Evolutionary conservation across 2,329 filamentous ascomycete species (phyloP).

Genomic region (Monosporascus sp.): DNA sequence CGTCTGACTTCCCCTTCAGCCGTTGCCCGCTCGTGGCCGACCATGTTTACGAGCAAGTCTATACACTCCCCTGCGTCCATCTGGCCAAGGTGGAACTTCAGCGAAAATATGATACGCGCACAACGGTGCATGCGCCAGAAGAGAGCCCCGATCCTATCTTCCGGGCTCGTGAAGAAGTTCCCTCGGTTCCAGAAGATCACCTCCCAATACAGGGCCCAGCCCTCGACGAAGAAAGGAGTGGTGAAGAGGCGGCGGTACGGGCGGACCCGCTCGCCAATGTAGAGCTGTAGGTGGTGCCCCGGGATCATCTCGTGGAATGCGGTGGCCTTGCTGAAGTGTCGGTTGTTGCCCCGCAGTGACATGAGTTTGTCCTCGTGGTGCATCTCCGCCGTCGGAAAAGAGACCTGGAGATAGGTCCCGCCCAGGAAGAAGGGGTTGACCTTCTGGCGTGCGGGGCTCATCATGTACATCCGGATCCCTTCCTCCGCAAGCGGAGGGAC

Average conservation of each 20-base stretch:
- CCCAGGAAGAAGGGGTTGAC: conserved; percentile 56
- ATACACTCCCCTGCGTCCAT: conserved; percentile 50
- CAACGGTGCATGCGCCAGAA: conserved; percentile 61
- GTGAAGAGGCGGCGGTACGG: conserved; percentile 47
- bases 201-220: conserved; percentile 60
- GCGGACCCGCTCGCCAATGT: conserved; percentile 39
- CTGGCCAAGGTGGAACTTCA: conserved; percentile 52
- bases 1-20: conserved; percentile 56
- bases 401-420: conserved; percentile 46
- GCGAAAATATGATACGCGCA: conserved; percentile 51
- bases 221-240: conserved; percentile 55
- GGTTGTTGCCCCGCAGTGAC: conserved; percentile 55
- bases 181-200: conserved; percentile 49
- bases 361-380: conserved; percentile 49
- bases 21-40: conserved; percentile 53
- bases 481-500: conserved; percentile 48
- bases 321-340: conserved; percentile 50
- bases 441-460: conserved; percentile 45
- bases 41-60: conserved; percentile 48
- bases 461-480: conserved; percentile 52
- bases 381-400: conserved; percentile 50
- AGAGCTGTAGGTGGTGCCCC: conserved; percentile 50
- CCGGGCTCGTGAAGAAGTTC: conserved; percentile 43
- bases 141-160: conserved; percentile 51
- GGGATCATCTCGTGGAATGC: conserved; percentile 59